A percentile compares a stretch with the other conserved stretches of the same genome.
phyloP scores from a whole-genome alignment of 2,329 filamentous ascomycete genomes.

The Rhexocercosporidium sp. region DNA sequence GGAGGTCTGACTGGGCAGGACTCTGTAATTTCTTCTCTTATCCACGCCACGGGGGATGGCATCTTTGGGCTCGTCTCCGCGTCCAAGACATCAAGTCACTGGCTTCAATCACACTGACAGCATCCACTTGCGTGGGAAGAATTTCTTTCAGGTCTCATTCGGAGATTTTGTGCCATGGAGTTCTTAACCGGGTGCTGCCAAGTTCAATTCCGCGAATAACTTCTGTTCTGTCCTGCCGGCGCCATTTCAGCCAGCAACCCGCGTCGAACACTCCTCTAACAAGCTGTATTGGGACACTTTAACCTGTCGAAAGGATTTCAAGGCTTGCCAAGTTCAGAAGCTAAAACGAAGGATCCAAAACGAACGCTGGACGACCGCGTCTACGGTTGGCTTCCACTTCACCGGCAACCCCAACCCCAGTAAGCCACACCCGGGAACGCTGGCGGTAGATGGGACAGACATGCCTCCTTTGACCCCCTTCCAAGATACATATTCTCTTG shows the following conservation, averaged over 20 bases:
- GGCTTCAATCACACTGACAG: background rate
- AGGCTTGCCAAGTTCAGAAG: background rate
- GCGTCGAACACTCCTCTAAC: background rate
- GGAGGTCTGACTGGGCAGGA: constrained; percentile 6
- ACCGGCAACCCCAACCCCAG: background rate
- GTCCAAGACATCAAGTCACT: background rate
- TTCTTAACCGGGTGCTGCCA: background rate
- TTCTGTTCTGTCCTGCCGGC: background rate
- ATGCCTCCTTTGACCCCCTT: constrained; percentile 4
- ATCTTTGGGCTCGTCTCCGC: constrained; percentile 1
- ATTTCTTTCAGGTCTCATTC: constrained; percentile 1
- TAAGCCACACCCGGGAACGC: background rate
- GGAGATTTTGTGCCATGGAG: background rate
- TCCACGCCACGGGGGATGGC: background rate
- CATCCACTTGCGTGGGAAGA: background rate
- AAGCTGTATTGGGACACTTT: background rate
- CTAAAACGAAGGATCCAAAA: constrained; percentile 8
- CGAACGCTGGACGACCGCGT: background rate
- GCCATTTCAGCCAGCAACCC: background rate
- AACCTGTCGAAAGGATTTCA: background rate
- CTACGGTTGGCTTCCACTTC: constrained; percentile 8
- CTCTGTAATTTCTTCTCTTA: constrained; percentile 3
- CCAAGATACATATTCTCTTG: constrained; percentile 6
- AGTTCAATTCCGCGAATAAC: background rate
- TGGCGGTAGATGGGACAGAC: constrained; percentile 11